Evolutionary conservation across 164 flowering plant species (phyloP).

Genomic region (Aristolochia fimbriata): DNA sequence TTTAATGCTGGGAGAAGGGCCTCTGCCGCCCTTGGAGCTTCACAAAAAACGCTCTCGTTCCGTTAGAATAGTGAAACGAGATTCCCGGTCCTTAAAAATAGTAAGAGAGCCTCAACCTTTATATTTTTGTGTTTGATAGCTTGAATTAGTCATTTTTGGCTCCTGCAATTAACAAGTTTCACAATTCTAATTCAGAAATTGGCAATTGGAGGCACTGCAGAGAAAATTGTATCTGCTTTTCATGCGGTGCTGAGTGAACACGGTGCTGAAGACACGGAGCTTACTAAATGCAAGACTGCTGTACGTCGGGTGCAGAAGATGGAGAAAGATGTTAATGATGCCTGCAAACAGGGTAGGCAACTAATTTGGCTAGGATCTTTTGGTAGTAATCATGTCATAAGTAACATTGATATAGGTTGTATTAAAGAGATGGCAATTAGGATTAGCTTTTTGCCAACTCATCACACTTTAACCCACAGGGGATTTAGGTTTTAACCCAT

Average conservation of each 20-base stretch:
- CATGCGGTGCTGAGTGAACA: slow-evolving; percentile 64
- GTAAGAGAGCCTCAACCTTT: slow-evolving; percentile 29
- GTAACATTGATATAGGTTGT: no score
- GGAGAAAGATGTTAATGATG: slow-evolving; percentile 73
- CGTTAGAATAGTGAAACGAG: slow-evolving; percentile 61
- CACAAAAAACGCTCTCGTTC: slow-evolving; percentile 69
- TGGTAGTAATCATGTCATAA: background rate
- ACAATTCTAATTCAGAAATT: slow-evolving; percentile 47
- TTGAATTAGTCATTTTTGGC: background rate
- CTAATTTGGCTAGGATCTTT: background rate
- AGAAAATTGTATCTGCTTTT: slow-evolving; percentile 86
- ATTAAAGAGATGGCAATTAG: no score
- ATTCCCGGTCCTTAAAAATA: slow-evolving; percentile 77
- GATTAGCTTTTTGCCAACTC: no score
- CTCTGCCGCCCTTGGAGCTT: slow-evolving; percentile 66
- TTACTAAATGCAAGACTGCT: slow-evolving; percentile 73
- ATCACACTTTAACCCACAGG: no score
- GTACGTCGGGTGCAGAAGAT: slow-evolving; percentile 62
- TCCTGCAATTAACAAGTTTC: background rate
- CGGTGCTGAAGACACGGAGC: slow-evolving; percentile 51
- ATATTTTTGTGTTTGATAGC: background rate
- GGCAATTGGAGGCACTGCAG: slow-evolving; percentile 71
- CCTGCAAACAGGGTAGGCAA: slow-evolving; percentile 50
- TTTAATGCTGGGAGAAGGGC: slow-evolving; percentile 69
- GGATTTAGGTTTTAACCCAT: no score